phyloP scores from a whole-genome alignment of 257 asterid species.

The Forsythia suspensa region DNA sequence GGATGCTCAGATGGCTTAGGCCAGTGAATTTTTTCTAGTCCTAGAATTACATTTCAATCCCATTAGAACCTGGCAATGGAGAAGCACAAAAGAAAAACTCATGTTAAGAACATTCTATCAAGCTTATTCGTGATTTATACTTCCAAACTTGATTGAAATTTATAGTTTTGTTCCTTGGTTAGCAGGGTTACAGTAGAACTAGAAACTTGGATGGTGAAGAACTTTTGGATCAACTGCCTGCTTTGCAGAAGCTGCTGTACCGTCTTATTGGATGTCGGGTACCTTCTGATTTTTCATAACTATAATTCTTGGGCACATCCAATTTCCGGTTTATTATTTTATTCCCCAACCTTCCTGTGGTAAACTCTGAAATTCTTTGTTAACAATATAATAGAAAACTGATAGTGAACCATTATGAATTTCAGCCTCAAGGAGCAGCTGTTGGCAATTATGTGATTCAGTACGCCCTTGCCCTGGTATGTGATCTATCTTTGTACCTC shows the following conservation, averaged over 20 bases:
- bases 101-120: background rate
- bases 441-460: slow-evolving; percentile 75
- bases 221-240: slow-evolving; percentile 87
- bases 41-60: background rate
- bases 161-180: slow-evolving; percentile 24
- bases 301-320: background rate
- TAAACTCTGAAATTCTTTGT: background rate
- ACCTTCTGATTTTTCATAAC: slow-evolving; percentile 24
- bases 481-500: slow-evolving; percentile 14
- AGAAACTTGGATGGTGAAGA: slow-evolving; percentile 88
- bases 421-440: slow-evolving; percentile 99
- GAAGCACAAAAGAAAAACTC: background rate
- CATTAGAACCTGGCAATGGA: background rate
- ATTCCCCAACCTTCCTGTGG: background rate
- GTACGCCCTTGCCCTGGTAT: slow-evolving; percentile 92
- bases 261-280: slow-evolving; percentile 99
- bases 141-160: slow-evolving; percentile 5
- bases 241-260: slow-evolving; percentile 85
- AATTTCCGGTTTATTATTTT: background rate
- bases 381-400: background rate
- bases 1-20: slow-evolving; percentile 3
- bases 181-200: slow-evolving; percentile 91
- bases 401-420: slow-evolving; percentile 14
- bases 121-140: slow-evolving; percentile 3
- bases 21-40: background rate